Evolutionary conservation across 2,329 filamentous ascomycete species (phyloP), one percentile per base, ranked within the genome.

Genomic region (Aureobasidium musti): DNA sequence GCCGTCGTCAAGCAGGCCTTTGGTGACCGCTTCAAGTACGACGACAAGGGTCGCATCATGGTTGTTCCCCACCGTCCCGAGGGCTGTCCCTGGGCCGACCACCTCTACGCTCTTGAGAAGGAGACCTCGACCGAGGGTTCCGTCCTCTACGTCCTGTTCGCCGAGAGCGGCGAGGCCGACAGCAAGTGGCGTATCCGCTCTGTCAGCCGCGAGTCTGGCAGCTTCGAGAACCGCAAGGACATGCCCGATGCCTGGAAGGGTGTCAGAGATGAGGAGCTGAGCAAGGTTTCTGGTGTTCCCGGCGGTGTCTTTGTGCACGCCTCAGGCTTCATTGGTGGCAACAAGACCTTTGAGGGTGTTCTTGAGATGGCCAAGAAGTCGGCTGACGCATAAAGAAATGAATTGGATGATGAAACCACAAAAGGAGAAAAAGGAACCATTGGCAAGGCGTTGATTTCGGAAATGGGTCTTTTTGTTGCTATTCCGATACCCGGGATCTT

Each of bases 241-340:
- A 82, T 99, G 71, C 94, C 94, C 5, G 91, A 96, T 79, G 85
- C 88, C 21, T 99, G 95, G 95, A 88, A 94, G 73, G 95, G 95
- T 8, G 88, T 96, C 70, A 85, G 95, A 47, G 95, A 98, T 75
- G 88, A 90, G 72, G 88, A 93, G 78, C 82, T 99, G 63, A 91
- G 94, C 77, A 84, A 85, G 71, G 83, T 92, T 19, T 81, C 85
- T 28, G 87, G 88, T 41, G 82, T 92, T 33, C 81, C 82, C 5
- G 91, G 93, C 7, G 89, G 91, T 69, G 89, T 99, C 33, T 99
- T 99, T 77, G 90, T 97, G 35, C 95, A 99, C 77, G 93, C 93
- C 3, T 89, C 90, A 63, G 95, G 95, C 33, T 99, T 99, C 80
- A 98, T 98, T 75, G 95, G 95, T 21, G 95, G 95, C 2, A 96